Percentiles rank a stretch among this genome's conserved stretches.
phyloP scores from a whole-genome alignment of 2,329 filamentous ascomycete species.

The Fusarium subtropicale region DNA sequence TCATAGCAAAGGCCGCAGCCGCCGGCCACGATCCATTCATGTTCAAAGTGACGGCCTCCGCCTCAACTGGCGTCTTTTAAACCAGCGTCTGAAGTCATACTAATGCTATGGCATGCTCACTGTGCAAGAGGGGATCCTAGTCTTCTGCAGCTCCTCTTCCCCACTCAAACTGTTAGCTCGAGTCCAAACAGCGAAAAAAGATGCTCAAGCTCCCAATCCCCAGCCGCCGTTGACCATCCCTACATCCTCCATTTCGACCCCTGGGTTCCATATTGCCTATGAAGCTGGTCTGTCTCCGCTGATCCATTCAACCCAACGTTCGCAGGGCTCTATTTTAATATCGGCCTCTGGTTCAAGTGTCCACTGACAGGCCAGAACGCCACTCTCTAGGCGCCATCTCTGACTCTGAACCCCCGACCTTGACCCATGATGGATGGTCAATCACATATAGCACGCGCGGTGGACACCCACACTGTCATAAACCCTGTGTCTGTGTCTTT shows the following conservation, averaged over 20 bases:
- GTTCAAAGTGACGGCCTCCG: conserved; percentile 39
- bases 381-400: conserved; percentile 59
- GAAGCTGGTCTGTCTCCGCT: conserved; percentile 47
- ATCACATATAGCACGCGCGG: conserved; percentile 47
- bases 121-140: conserved; percentile 38
- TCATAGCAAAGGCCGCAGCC: conserved; percentile 39
- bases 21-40: conserved; percentile 38
- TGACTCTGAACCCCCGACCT: conserved; percentile 52
- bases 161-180: conserved; percentile 36
- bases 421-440: conserved; percentile 50
- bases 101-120: conserved; percentile 8
- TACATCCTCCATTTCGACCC: conserved; percentile 32
- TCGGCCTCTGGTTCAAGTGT: conserved; percentile 50
- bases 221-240: conserved; percentile 41
- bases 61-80: conserved; percentile 29
- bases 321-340: conserved; percentile 59
- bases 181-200: conserved; percentile 30
- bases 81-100: conserved; percentile 24
- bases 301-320: conserved; percentile 48
- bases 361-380: conserved; percentile 58
- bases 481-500: conserved; percentile 40
- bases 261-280: conserved; percentile 41
- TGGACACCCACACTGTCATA: conserved; percentile 38
- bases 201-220: conserved; percentile 41
- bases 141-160: conserved; percentile 41